Evolutionary conservation across 2,329 filamentous ascomycete genomes (phyloP), one percentile per base, ranked within the genome.

Genomic region (Nemania sp.): DNA sequence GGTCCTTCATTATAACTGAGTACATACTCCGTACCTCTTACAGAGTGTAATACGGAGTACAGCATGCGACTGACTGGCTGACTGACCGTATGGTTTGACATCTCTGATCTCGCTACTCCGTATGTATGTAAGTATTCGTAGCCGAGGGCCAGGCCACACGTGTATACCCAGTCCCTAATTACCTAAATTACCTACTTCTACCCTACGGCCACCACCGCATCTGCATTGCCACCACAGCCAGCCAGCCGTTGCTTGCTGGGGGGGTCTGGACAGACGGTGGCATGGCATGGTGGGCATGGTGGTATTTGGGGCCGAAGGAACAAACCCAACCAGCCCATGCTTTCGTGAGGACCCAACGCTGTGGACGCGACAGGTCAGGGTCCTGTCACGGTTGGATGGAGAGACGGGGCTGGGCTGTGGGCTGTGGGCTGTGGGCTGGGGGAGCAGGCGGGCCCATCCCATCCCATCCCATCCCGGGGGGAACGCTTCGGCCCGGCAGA

Each of bases 191-290:
- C n/a, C n/a, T n/a, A n/a, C n/a, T n/a, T n/a, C n/a, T n/a, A n/a
- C n/a, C n/a, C n/a, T n/a, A n/a, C n/a, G n/a, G n/a, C n/a, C n/a
- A n/a, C n/a, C n/a, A n/a, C n/a, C 9, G 17, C 43, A 15, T 23
- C 41, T 30, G 47, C 42, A 55, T 52, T 56, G 53, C 49, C 53
- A 52, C 53, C 49, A 41, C 40, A 40, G 33, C 44, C 33, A n/a
- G n/a, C n/a, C n/a, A n/a, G 36, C 33, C 37, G 42, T 51, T 22
- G 19, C n/a, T 26, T 30, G 23, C 20, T 5, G 11, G 31, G 3
- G 33, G n/a, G 12, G 6, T 17, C 4, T 30, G 11, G n/a, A n/a
- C n/a, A n/a, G n/a, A n/a, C n/a, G n/a, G n/a, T n/a, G n/a, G n/a
- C n/a, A n/a, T n/a, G n/a, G n/a, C n/a, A n/a, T n/a, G n/a, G n/a